These are phyloP conservation scores for Emericellopsis atlantica DNA, from an alignment of 2,329 filamentous ascomycete genomes.

Conservation along the genomic window DNA sequence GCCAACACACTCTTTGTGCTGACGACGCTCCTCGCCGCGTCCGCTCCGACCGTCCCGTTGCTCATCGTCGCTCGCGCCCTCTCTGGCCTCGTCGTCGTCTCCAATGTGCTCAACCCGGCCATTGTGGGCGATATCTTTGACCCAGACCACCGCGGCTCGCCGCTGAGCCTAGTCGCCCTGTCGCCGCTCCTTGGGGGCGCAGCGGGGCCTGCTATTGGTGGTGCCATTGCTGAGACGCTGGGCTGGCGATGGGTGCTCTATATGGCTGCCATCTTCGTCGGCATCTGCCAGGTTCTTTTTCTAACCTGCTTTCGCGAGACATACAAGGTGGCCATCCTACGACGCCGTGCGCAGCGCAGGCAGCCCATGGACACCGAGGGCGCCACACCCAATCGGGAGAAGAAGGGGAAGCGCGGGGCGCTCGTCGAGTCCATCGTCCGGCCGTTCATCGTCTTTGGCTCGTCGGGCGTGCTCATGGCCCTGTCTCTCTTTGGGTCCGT, in stretches of 20 bases:
- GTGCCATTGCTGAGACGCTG: conserved; percentile 36
- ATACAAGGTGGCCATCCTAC: conserved; percentile 43
- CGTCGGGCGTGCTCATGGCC: conserved; percentile 39
- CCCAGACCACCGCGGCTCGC: conserved; percentile 41
- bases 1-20: conserved; percentile 38
- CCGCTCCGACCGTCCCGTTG: conserved; percentile 28
- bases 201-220: conserved; percentile 41
- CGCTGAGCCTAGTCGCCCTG: conserved; percentile 44
- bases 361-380: neutral
- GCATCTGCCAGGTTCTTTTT: conserved; percentile 35
- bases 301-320: conserved; percentile 44
- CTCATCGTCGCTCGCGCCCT: conserved; percentile 42
- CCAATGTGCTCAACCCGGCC: conserved; percentile 50
- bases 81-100: conserved; percentile 49
- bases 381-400: neutral
- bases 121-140: conserved; percentile 52
- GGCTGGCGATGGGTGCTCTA: conserved; percentile 43
- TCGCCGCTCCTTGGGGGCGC: conserved; percentile 46
- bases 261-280: conserved; percentile 33
- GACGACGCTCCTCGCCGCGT: conserved; percentile 32
- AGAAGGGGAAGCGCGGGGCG: conserved; percentile 4
- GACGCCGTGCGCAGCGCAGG: conserved; percentile 9
- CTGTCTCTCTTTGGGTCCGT: conserved; percentile 32
- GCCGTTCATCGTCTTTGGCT: conserved; percentile 30
- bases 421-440: conserved; percentile 25